These are phyloP conservation scores for Calendula officinalis DNA, from an alignment of 129 eudicot genomes.

Conservation along the genomic window DNA sequence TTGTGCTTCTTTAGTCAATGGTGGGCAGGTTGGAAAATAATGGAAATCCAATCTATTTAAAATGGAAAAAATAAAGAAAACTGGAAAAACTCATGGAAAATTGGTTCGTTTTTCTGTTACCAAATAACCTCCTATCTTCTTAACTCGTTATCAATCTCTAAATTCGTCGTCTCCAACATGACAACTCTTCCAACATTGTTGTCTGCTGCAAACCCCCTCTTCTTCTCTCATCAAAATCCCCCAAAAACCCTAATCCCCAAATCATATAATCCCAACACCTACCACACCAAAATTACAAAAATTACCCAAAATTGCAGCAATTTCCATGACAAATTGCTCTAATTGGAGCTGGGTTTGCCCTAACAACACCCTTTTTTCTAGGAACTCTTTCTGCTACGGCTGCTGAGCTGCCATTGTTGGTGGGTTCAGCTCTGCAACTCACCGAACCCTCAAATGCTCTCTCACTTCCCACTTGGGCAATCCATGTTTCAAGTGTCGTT, in stretches of 20 bases:
- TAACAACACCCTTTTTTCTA: slow-evolving; percentile 42
- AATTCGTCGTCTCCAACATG: slow-evolving; percentile 12
- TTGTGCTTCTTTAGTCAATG: no score
- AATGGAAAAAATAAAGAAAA: background rate
- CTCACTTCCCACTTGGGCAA: slow-evolving; percentile 94
- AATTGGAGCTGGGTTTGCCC: slow-evolving; percentile 58
- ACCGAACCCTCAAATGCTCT: slow-evolving; percentile 88
- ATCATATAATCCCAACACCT: slow-evolving; percentile 19
- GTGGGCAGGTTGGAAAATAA: no score
- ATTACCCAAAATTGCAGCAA: slow-evolving; percentile 2
- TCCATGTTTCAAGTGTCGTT: slow-evolving; percentile 93
- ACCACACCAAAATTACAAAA: slow-evolving; percentile 7
- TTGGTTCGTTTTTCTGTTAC: slow-evolving; percentile 7
- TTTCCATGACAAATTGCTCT: slow-evolving; percentile 32
- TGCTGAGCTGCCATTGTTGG: slow-evolving; percentile 42
- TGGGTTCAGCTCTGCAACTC: slow-evolving; percentile 45
- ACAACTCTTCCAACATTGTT: slow-evolving; percentile 27
- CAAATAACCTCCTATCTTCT: slow-evolving; percentile 21
- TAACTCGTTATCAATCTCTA: background rate
- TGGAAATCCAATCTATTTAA: no score
- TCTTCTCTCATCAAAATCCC: slow-evolving; percentile 3
- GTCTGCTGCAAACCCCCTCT: slow-evolving; percentile 22
- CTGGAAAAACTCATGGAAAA: background rate
- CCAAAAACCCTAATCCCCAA: slow-evolving; percentile 19
- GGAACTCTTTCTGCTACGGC: slow-evolving; percentile 55